Conservation (phyloP, 352 stramenopile species). For the Blastocystis sp. region DNA sequence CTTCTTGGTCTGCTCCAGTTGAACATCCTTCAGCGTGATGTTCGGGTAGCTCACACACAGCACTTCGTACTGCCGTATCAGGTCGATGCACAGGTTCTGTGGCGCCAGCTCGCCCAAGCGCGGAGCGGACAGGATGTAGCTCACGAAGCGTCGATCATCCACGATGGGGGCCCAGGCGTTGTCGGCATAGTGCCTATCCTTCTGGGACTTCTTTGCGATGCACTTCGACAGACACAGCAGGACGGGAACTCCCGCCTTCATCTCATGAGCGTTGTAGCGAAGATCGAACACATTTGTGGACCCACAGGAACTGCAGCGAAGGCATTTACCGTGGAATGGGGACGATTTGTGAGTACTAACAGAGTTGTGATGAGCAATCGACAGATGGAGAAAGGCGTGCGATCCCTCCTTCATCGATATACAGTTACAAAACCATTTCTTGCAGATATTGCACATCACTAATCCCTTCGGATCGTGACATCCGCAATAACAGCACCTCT, state of each 20-base stretch:
- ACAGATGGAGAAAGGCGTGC: slow-evolving; percentile 43
- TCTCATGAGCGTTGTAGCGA: background rate
- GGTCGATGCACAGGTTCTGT: slow-evolving; percentile 43
- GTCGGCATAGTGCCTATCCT: slow-evolving; percentile 98
- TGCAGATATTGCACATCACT: slow-evolving; percentile 33
- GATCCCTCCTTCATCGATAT: slow-evolving; percentile 3
- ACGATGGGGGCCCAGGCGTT: slow-evolving; percentile 96
- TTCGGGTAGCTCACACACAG: slow-evolving; percentile 95
- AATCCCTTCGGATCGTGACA: background rate
- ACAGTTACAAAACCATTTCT: slow-evolving; percentile 60
- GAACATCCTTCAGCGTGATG: slow-evolving; percentile 84
- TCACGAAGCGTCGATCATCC: slow-evolving; percentile 90
- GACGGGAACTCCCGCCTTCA: background rate
- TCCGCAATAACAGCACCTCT: slow-evolving; percentile 35
- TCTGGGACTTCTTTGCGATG: slow-evolving; percentile 92
- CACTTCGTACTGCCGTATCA: slow-evolving; percentile 86
- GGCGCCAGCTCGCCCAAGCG: slow-evolving; percentile 85
- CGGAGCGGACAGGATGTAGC: slow-evolving; percentile 76
- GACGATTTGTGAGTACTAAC: background rate
- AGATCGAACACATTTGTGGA: slow-evolving; percentile 37
- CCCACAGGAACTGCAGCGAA: slow-evolving; percentile 9
- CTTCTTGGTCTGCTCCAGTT: slow-evolving; percentile 80
- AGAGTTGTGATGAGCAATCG: slow-evolving; percentile 5
- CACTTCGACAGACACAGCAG: slow-evolving; percentile 80
- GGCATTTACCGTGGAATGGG: background rate